Base-by-base conservation (phyloP, 129 eudicot species). In the Lactuca saligna region DNA sequence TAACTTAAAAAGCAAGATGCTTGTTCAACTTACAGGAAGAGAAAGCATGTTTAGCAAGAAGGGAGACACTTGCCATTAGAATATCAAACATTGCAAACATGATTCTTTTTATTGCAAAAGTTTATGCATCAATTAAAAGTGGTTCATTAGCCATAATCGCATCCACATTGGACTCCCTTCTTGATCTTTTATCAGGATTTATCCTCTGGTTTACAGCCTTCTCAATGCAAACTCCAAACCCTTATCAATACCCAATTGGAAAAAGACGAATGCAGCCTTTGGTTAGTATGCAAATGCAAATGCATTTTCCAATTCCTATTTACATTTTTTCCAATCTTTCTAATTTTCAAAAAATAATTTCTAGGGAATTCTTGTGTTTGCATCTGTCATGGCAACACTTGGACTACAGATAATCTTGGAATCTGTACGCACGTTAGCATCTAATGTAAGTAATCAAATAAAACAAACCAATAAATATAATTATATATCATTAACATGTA, bases 301-400 rank as follows among this genome's bases (percentile, higher is more conserved):
- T 41, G 56, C 78, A 50, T 65, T 35, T 38, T 20, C 44, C 49
- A 59, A 32, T 11, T 68, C 35, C 46, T 31, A 11, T 41, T 70
- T 39, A 7, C 44, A 42, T 3, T 12, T 46, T 11, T 2, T 12
- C 0, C 5, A 46, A 46, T 42, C 9, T 42, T 9, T 8, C 9
- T 62, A 41, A 58, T 25, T 71, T 72, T 8, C 29, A 32, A 63
- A 46, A 33, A 46, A 59, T 54, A 55, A 32, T 57, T 17, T 83
- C 70, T 80, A 89, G 96, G 96, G 96, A 75, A 89, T 89, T 46
- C 96, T 89, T 32, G 96, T 89, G 53, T 89, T 89, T 76, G 96
- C 96, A 65, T 89, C 96, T 32, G 96, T 89, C 56, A 89, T 89
- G 96, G 96, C 96, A 61, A 89, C 96, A 33, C 78, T 89, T 33